These are phyloP conservation scores for Mycena albidolilacea DNA, from an alignment of 768 basidiomycete genomes.

Conservation along the genomic window DNA sequence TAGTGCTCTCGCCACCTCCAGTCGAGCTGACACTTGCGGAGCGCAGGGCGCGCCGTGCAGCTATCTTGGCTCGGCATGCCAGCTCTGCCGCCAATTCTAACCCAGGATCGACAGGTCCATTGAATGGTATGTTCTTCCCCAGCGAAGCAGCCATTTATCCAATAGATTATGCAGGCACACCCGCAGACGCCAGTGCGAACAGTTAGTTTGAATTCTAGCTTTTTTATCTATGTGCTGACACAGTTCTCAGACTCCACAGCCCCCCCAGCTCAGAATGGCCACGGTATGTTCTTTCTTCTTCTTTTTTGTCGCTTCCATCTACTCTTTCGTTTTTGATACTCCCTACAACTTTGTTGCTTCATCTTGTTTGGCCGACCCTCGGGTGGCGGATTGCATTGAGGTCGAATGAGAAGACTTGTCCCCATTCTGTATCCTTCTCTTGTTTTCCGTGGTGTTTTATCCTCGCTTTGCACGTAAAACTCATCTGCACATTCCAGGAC, in stretches of 20 bases:
- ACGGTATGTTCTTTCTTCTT: slow-evolving; percentile 22
- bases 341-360: not conserved
- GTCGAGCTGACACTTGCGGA: slow-evolving; percentile 78
- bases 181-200: not conserved
- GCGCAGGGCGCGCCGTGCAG: slow-evolving; percentile 80
- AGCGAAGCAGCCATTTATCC: not conserved
- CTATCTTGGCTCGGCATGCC: slow-evolving; percentile 74
- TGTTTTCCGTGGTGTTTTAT: not conserved
- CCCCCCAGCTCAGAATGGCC: slow-evolving; percentile 18
- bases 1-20: slow-evolving; percentile 66
- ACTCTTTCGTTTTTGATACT: not conserved
- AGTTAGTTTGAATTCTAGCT: slow-evolving; percentile 12
- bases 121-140: slow-evolving; percentile 49
- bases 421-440: not conserved
- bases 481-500: slow-evolving; percentile 8
- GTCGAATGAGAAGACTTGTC: not conserved
- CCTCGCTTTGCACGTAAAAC: not conserved
- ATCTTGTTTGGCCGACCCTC: too few species aligned
- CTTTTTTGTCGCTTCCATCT: not conserved
- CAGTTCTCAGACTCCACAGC: slow-evolving; percentile 17
- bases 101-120: slow-evolving; percentile 82
- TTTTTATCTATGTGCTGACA: not conserved
- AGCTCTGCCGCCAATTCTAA: slow-evolving; percentile 68
- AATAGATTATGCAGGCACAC: slow-evolving; percentile 9
- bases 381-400: not conserved